These are phyloP conservation scores for Ogataea pilisensis DNA, from an alignment of 805 yeast genomes.

Conservation along the genomic window DNA sequence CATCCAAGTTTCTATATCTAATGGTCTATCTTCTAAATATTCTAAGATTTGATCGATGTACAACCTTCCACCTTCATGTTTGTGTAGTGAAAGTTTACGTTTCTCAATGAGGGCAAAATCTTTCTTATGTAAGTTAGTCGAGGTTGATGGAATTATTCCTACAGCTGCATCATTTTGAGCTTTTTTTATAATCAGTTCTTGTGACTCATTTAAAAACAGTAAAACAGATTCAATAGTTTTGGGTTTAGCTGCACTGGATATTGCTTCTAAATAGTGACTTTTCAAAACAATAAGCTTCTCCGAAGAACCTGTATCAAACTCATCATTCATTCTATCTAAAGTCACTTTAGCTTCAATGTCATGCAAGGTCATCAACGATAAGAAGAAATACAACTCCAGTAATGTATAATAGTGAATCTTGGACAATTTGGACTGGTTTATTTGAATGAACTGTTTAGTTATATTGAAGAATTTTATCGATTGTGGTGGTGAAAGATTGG, in stretches of 20 bases:
- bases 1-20: conserved; percentile 75
- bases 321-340: conserved; percentile 63
- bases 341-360: conserved; percentile 69
- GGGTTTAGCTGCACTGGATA: conserved; percentile 32
- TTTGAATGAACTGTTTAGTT: conserved; percentile 34
- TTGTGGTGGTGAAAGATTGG: conserved; percentile 44
- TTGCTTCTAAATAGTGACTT: conserved; percentile 54
- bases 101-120: conserved; percentile 23
- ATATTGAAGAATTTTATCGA: conserved; percentile 33
- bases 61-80: conserved; percentile 29
- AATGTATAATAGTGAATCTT: conserved; percentile 51
- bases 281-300: conserved; percentile 54
- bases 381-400: conserved; percentile 67
- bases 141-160: conserved; percentile 24
- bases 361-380: conserved; percentile 55
- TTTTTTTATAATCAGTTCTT: conserved; percentile 14
- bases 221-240: conserved; percentile 27
- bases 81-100: conserved; percentile 14
- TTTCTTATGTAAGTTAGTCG: conserved; percentile 21
- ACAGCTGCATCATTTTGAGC: conserved; percentile 10
- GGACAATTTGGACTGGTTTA: conserved; percentile 23
- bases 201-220: conserved; percentile 29
- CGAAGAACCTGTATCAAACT: conserved; percentile 48
- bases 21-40: conserved; percentile 60
- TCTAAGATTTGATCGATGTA: conserved; percentile 54